These are phyloP conservation scores for Ochromonas danica DNA, from an alignment of 108 stramenopile species.

Conservation along the genomic window DNA sequence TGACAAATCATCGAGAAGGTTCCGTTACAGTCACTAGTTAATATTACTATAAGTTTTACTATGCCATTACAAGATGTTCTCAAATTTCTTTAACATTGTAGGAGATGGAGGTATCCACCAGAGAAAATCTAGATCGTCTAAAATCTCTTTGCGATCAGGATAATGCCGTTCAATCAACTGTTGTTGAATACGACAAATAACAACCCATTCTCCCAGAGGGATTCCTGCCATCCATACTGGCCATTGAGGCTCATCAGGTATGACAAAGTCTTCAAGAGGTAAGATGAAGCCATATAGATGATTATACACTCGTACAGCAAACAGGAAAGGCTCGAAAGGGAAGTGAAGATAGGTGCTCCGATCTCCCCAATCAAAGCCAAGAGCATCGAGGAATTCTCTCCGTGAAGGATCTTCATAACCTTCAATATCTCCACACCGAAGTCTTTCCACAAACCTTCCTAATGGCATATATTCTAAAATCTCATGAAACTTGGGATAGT, in stretches of 20 bases:
- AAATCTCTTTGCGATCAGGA: background rate
- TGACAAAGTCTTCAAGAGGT: background rate
- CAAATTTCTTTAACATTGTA: background rate
- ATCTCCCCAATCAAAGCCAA: background rate
- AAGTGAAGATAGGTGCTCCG: background rate
- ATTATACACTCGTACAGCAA: background rate
- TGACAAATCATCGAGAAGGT: too few species aligned
- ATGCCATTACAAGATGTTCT: too few species aligned
- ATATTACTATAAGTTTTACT: too few species aligned
- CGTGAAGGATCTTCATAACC: background rate
- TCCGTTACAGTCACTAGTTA: too few species aligned
- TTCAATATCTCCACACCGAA: background rate
- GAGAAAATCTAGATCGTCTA: background rate
- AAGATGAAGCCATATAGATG: background rate
- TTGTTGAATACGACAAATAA: background rate
- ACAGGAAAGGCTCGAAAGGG: background rate
- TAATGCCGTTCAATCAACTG: background rate
- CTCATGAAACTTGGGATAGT: background rate
- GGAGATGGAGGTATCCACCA: background rate
- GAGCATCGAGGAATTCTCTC: background rate
- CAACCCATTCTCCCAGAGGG: background rate
- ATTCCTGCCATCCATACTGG: slow-evolving; percentile 1
- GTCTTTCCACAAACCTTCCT: background rate
- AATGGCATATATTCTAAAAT: background rate
- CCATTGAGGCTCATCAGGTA: slow-evolving; percentile 4